Percentiles rank a stretch among this genome's conserved stretches.
These are phyloP conservation scores for Torulaspora maleeae DNA, from an alignment of 805 yeast genomes.

Conservation along the genomic window DNA sequence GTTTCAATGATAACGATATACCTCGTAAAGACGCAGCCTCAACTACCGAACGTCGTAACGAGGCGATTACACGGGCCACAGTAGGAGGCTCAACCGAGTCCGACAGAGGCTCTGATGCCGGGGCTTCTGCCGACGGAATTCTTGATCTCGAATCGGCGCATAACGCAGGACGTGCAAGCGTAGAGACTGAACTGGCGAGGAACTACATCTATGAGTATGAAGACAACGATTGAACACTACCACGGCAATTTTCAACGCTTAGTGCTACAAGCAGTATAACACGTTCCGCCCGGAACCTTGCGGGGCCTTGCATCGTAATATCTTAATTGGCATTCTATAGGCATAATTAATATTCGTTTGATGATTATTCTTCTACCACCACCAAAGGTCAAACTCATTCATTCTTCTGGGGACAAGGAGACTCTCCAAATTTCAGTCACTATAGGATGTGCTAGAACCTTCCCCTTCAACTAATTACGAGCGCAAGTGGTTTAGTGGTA, in stretches of 20 bases:
- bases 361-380: no score
- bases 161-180: slow-evolving; percentile 17
- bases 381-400: no score
- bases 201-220: slow-evolving; percentile 29
- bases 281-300: no score
- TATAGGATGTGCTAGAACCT: no score
- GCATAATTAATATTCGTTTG: no score
- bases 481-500: slow-evolving; percentile 36
- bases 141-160: not conserved
- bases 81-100: not conserved
- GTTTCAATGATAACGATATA: not conserved
- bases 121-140: not conserved
- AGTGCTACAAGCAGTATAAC: no score
- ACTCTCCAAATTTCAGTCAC: no score
- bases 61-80: not conserved
- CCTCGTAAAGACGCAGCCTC: not conserved
- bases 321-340: no score
- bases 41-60: not conserved
- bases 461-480: not conserved
- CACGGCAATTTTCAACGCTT: no score
- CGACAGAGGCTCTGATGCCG: not conserved
- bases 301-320: no score
- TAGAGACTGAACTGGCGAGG: slow-evolving; percentile 32
- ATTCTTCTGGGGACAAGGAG: no score
- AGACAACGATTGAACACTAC: not conserved